phyloP scores from a whole-genome alignment of 257 asterid genomes.

The Thymus quinquecostatus region DNA sequence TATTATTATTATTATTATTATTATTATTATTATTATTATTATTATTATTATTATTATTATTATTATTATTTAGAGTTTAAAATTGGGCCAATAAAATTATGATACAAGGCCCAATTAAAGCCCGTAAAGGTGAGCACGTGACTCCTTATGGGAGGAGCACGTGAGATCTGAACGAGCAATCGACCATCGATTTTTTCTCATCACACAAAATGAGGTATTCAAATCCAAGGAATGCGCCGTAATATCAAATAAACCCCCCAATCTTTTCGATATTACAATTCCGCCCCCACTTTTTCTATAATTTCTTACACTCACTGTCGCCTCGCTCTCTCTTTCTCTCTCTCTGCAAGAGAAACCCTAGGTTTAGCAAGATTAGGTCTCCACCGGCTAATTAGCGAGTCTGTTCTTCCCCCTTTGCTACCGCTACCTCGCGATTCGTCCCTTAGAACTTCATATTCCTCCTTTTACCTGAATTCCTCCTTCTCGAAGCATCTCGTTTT shows the following conservation, averaged over 20 bases:
- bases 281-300: background rate
- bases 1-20: too few relatives aligned
- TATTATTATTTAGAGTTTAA: too few relatives aligned
- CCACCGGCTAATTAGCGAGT: constrained; percentile 11
- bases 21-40: too few relatives aligned
- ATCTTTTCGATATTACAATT: constrained; percentile 16
- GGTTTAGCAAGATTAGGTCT: constrained; percentile 32
- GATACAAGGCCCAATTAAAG: constrained; percentile 4
- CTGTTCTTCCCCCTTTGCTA: background rate
- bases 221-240: background rate
- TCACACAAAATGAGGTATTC: background rate
- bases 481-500: background rate
- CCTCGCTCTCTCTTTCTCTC: constrained; percentile 5
- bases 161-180: constrained; percentile 28
- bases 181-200: constrained; percentile 11
- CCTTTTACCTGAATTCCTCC: background rate
- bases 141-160: constrained; percentile 20
- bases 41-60: too few relatives aligned
- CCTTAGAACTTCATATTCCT: constrained; percentile 2
- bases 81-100: too few relatives aligned
- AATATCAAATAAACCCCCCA: constrained; percentile 14
- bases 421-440: constrained; percentile 14
- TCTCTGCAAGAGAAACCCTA: constrained; percentile 39
- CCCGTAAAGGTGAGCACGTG: constrained; percentile 27
- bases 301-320: background rate